Conservation (phyloP, 352 stramenopile genomes). For the Globisporangium radiosum region DNA sequence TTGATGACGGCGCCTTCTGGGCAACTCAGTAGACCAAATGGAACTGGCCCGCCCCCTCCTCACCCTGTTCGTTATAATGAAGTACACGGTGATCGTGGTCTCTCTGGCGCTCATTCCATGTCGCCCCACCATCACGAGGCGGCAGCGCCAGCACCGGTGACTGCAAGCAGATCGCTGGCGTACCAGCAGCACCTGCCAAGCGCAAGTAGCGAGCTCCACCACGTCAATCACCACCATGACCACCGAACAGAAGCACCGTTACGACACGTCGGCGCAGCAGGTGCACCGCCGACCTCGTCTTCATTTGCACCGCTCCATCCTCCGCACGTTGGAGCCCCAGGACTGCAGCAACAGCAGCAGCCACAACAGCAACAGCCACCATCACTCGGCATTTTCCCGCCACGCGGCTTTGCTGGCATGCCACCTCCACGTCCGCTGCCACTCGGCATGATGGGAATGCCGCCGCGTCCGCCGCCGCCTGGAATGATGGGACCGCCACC, state of each 20-base stretch:
- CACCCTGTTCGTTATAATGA: conserved; percentile 47
- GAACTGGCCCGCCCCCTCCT: conserved; percentile 16
- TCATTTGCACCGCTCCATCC: too few relatives aligned
- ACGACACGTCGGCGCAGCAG: too few relatives aligned
- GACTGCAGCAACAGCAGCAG: not conserved
- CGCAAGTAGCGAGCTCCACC: too few relatives aligned
- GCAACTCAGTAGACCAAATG: conserved; percentile 54
- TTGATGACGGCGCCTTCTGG: too few relatives aligned
- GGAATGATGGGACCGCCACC: not conserved
- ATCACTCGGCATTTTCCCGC: conserved; percentile 7
- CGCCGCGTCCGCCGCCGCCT: not conserved
- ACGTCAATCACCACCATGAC: not conserved
- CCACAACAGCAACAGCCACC: not conserved
- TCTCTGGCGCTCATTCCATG: conserved; percentile 34
- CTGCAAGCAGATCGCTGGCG: not conserved
- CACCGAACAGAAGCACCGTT: not conserved
- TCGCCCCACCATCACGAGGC: conserved; percentile 22
- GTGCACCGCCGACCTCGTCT: too few relatives aligned
- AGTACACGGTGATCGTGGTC: conserved; percentile 41
- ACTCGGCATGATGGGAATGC: not conserved
- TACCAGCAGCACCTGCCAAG: not conserved
- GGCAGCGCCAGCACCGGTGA: not conserved
- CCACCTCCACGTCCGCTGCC: not conserved
- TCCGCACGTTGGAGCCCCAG: not conserved
- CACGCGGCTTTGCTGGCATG: conserved; percentile 4